Conservation (phyloP, 805 yeast genomes). For the Hanseniaspora thailandica region DNA sequence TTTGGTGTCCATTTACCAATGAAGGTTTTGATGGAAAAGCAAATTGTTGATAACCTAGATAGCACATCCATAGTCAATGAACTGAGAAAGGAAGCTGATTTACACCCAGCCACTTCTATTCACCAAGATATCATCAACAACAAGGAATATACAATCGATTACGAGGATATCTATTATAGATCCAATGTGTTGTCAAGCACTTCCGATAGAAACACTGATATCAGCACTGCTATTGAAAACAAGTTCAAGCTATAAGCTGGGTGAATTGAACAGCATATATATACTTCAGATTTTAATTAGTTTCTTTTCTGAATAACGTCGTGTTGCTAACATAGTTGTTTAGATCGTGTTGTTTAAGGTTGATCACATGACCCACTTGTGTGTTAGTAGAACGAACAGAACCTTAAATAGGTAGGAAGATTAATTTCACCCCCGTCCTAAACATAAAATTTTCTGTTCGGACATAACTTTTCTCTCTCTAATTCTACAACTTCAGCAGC, state of each 20-base stretch:
- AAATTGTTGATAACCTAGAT: conserved; percentile 57
- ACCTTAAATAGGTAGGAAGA: no score
- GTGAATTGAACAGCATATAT: background rate
- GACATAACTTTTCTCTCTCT: no score
- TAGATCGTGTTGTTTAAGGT: background rate
- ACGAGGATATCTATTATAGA: conserved; percentile 83
- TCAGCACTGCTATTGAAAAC: conserved; percentile 66
- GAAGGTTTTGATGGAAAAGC: conserved; percentile 78
- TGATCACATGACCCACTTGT: background rate
- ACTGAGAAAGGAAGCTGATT: conserved; percentile 20
- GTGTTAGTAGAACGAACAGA: no score
- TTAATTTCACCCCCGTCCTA: no score
- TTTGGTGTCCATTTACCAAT: conserved; percentile 94
- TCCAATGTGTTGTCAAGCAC: conserved; percentile 28
- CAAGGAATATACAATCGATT: conserved; percentile 66
- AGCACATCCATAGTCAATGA: conserved; percentile 10
- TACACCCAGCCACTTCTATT: conserved; percentile 44
- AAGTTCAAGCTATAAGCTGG: conserved; percentile 38
- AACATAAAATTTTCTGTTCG: no score
- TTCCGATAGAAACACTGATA: conserved; percentile 33
- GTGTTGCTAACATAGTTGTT: background rate
- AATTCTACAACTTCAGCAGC: no score
- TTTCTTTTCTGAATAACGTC: background rate
- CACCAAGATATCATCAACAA: conserved; percentile 71
- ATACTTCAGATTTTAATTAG: background rate